Conservation (phyloP, 768 basidiomycete species). For the Gloeostereum incarnatum region DNA sequence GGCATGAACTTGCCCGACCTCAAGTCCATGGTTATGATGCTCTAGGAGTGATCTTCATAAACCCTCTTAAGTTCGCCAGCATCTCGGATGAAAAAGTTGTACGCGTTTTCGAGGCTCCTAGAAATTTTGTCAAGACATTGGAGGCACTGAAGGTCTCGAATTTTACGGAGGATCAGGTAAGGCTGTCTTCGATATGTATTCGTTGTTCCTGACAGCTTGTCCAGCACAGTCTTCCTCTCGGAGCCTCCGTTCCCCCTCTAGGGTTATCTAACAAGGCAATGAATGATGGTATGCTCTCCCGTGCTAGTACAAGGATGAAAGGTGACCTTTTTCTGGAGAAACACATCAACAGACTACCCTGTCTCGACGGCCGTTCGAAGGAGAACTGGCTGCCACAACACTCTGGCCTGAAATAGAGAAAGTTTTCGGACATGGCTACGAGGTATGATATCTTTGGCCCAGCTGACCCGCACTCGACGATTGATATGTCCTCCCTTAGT, state of each 20-base stretch:
- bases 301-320: not conserved
- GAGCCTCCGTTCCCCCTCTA: slow-evolving; percentile 87
- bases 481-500: slow-evolving; percentile 35
- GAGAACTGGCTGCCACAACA: slow-evolving; percentile 78
- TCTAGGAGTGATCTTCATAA: slow-evolving; percentile 68
- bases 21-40: slow-evolving; percentile 98
- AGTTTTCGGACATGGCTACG: slow-evolving; percentile 58
- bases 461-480: not conserved
- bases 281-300: slow-evolving; percentile 44
- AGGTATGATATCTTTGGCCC: slow-evolving; percentile 1
- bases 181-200: slow-evolving; percentile 6
- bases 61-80: slow-evolving; percentile 72
- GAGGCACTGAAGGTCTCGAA: slow-evolving; percentile 38
- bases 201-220: slow-evolving; percentile 4
- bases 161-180: slow-evolving; percentile 43
- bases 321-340: not conserved
- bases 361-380: slow-evolving; percentile 68
- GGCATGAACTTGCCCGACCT: slow-evolving; percentile 88
- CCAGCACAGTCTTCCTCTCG: slow-evolving; percentile 55
- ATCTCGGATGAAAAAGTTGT: slow-evolving; percentile 96
- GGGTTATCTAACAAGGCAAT: slow-evolving; percentile 92
- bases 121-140: slow-evolving; percentile 62
- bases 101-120: slow-evolving; percentile 88
- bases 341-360: not conserved
- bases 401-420: slow-evolving; percentile 98